phyloP scores from a whole-genome alignment of 148 eudicot species.

The Rhododendron simsii region DNA sequence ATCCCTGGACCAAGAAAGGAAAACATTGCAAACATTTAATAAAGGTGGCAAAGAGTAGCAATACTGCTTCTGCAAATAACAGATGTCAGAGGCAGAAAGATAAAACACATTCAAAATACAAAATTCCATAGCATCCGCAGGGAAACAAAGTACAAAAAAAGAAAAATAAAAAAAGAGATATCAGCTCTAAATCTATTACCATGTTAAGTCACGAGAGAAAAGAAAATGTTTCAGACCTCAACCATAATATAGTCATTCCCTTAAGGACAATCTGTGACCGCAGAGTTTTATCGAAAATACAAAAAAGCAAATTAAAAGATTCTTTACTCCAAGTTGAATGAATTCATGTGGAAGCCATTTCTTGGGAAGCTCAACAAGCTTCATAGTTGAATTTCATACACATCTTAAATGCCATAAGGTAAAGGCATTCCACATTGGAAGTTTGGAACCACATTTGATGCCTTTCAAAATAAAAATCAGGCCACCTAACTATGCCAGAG shows the following conservation, averaged over 20 bases:
- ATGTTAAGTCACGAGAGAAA: background rate
- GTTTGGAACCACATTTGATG: background rate
- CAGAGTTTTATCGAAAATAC: background rate
- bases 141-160: background rate
- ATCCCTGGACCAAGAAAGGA: slow-evolving; percentile 59
- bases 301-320: background rate
- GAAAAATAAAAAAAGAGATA: background rate
- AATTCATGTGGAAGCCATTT: background rate
- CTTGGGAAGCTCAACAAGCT: background rate
- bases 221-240: slow-evolving; percentile 1
- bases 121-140: background rate
- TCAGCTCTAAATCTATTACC: background rate
- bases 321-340: background rate
- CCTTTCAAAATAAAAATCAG: background rate
- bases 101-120: background rate
- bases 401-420: too few species aligned
- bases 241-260: background rate
- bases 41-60: background rate
- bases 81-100: background rate
- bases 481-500: background rate
- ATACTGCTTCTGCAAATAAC: background rate
- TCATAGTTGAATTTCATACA: background rate
- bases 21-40: slow-evolving; percentile 13
- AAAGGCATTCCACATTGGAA: background rate
- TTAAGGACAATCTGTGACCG: background rate